Evolutionary conservation across 768 basidiomycete species (phyloP).

Genomic region (Mrakia gelida): DNA sequence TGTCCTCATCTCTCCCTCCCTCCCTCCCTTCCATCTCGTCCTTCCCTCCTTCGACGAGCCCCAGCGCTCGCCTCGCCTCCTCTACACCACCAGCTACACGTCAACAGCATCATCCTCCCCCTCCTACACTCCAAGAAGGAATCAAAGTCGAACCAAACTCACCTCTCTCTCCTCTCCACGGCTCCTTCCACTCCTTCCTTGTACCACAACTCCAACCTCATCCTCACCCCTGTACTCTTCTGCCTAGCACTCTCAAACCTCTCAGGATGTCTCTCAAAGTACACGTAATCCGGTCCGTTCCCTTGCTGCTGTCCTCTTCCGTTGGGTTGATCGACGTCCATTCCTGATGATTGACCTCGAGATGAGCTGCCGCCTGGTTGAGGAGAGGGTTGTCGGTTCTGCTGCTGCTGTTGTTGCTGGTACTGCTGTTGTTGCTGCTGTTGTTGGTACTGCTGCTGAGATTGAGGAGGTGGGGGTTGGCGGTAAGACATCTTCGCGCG

Average conservation of each 20-base stretch:
- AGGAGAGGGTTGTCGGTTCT: conserved; percentile 12
- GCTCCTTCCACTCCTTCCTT: conserved; percentile 94
- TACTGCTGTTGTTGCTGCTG: conserved; percentile 33
- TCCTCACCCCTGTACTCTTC: conserved; percentile 81
- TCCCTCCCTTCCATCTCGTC: neutral
- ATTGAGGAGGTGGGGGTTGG: neutral
- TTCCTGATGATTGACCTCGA: neutral
- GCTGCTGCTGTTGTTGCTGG: conserved; percentile 29
- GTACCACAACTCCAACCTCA: conserved; percentile 95
- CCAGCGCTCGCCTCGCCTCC: neutral
- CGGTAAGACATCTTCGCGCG: conserved; percentile 1
- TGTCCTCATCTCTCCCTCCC: neutral
- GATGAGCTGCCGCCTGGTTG: neutral
- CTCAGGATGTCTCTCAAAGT: conserved; percentile 75
- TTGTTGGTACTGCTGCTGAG: conserved; percentile 23
- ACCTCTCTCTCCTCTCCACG: conserved; percentile 90
- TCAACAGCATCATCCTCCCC: neutral
- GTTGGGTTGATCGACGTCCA: conserved; percentile 32
- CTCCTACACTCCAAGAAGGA: neutral
- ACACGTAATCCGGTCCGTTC: conserved; percentile 69
- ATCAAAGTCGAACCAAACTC: conserved; percentile 29
- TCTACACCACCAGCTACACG: too few species aligned
- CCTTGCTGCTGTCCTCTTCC: conserved; percentile 21
- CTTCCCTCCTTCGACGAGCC: neutral
- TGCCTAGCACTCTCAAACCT: conserved; percentile 75